Evolutionary conservation across 306 rosid species (phyloP), one percentile per base, ranked within the genome.

Genomic region (Sicyos edulis): DNA sequence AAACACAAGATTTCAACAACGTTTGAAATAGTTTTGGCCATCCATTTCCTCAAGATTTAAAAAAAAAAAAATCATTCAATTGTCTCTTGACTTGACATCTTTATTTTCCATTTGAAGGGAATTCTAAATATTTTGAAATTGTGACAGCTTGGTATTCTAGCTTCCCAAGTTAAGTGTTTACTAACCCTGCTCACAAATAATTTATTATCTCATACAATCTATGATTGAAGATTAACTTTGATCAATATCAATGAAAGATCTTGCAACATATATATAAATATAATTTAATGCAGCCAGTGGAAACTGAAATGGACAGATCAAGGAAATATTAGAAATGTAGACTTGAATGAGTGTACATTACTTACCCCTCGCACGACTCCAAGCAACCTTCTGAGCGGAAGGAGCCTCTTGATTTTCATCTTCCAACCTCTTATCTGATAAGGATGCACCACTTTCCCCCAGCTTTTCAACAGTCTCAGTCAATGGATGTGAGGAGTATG

Each of bases 351-450:
- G 20, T 20, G 34, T 65, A 47, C 16, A 29, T 29, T 56, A 75
- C 85, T 74, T 82, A 92, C 97, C 92, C 73, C 82, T 86, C 4
- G 84, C 81, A 70, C 91, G 88, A 79, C 85, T 78, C 62, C 80
- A 72, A 74, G 76, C 73, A 77, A 71, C 78, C 77, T 75, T 75
- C 81, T 80, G 81, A 58, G 76, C 73, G 64, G 78, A 74, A 50
- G 84, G 75, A 84, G 78, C 82, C 45, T 86, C 90, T 16, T n/a
- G 81, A 70, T 77, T 88, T 81, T 80, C 88, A 50, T 85, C 80
- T 51, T 79, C 85, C 70, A 73, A 76, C 82, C 75, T 88, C 85
- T 82, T 87, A 74, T 75, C 81, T 67, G 78, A 54, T 54, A 92
- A 78, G 54, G 81, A 74, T 42, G 77, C 50, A 75, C 81, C 91